Base-by-base conservation (phyloP, 352 stramenopile species). In the Globisporangium takayamanum region DNA sequence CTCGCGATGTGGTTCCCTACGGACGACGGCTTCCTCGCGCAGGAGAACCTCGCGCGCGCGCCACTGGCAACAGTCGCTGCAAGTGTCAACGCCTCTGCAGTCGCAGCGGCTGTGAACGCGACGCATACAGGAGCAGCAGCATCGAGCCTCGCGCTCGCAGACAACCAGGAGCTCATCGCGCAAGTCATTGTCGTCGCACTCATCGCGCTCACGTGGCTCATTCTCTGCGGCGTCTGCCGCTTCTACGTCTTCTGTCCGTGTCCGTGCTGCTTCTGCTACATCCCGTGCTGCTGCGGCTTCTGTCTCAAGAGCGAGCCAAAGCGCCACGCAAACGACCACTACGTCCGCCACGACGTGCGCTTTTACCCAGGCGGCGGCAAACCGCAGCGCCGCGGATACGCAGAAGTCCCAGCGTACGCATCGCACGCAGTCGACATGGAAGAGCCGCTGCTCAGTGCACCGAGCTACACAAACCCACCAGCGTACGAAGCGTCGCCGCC, bases 351-450 rank as follows among this genome's bases (percentile, higher is more conserved):
- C 46, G 25, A 60, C 20, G n/a, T 57, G n/a, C 26, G 18, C 37
- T 12, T 26, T 11, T 56, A 62, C 37, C 48, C 49, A 5, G 28
- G 10, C 26, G 46, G 5, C 15, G 15, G n/a, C 20, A 18, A 15
- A 1, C 22, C 10, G 36, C 10, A 30, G 36, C 14, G 20, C 16
- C 20, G 18, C 37, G 10, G 36, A 12, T 12, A 39, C 33, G 33
- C 69, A 44, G 53, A 63, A 7, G 55, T 53, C 0, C 57, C 79
- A 47, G 63, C 69, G 18, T 70, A 41, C 25, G 57, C 68, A 28
- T 47, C 60, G 5, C 37, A 84, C 30, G 63, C 76, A 22, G 67
- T 83, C 14, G 76, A 92, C 60, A 83, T 89, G 74, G 70, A 88
- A 51, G 66, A 89, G 63, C 79, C 82, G 20, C 74, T 92, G 45